Evolutionary conservation across 1,284 basidiomycete genomes (phyloP).

Genomic region (Ustilago xerochloae): DNA sequence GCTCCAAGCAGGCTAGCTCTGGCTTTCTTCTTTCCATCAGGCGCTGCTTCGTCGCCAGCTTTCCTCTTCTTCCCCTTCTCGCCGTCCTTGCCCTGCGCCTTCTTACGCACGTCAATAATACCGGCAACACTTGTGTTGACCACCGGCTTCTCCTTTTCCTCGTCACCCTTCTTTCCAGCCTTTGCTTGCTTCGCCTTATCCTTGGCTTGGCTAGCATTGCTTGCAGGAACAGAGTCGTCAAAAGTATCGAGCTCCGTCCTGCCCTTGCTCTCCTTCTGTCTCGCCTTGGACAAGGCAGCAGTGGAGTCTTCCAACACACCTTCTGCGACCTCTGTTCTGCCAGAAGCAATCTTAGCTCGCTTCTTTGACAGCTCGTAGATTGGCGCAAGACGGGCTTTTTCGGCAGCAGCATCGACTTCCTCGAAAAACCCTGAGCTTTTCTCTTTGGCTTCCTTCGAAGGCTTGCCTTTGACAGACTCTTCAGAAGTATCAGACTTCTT

Average conservation of each 20-base stretch:
- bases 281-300: conserved; percentile 17
- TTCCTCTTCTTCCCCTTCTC: conserved; percentile 23
- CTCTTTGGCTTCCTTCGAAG: conserved; percentile 1
- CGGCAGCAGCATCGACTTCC: conserved; percentile 32
- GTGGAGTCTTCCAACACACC: conserved; percentile 41
- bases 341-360: conserved; percentile 38
- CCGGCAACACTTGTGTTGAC: conserved; percentile 34
- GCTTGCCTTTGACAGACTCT: not conserved
- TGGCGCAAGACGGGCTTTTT: conserved; percentile 32
- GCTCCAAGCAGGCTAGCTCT: conserved; percentile 19
- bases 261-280: conserved; percentile 19
- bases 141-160: conserved; percentile 2
- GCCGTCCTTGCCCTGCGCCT: conserved; percentile 7
- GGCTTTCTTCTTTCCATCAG: conserved; percentile 16
- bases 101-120: conserved; percentile 34
- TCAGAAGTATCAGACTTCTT: conserved; percentile 8
- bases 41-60: not conserved
- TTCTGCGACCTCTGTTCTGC: conserved; percentile 36
- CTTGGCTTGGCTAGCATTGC: not conserved
- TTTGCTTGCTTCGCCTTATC: not conserved
- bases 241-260: conserved; percentile 23
- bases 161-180: not conserved
- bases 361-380: conserved; percentile 41
- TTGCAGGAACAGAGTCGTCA: conserved; percentile 9
- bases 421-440: conserved; percentile 28